These are phyloP conservation scores for Tilletia caries DNA, from an alignment of 1,284 basidiomycete genomes.

Conservation along the genomic window DNA sequence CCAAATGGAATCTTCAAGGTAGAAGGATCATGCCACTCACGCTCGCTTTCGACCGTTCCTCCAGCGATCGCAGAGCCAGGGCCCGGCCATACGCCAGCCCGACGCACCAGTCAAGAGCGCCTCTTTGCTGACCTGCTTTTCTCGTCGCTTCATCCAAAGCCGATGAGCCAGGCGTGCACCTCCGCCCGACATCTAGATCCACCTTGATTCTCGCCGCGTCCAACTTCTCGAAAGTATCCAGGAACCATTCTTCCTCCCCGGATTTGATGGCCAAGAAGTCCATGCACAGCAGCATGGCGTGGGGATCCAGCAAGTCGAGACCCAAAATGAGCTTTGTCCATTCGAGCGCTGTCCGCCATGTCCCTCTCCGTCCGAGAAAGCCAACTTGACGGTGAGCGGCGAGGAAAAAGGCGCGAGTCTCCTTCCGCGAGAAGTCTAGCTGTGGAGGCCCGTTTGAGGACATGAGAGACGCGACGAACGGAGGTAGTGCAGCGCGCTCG, in stretches of 20 bases:
- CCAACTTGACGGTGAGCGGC: conserved; percentile 47
- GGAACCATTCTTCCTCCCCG: conserved; percentile 42
- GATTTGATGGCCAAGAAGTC: conserved; percentile 51
- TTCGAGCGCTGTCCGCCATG: conserved; percentile 51
- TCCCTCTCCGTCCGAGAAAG: conserved; percentile 44
- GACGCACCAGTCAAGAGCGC: conserved; percentile 48
- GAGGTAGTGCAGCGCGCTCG: conserved; percentile 42
- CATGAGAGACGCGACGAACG: conserved; percentile 41
- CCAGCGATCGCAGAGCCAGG: conserved; percentile 38
- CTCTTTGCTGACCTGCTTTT: conserved; percentile 1
- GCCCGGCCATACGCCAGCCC: conserved; percentile 39
- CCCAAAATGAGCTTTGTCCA: conserved; percentile 49
- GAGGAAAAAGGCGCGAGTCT: conserved; percentile 48
- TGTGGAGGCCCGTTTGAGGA: conserved; percentile 38
- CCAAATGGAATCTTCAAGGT: neutral
- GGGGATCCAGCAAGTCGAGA: conserved; percentile 39
- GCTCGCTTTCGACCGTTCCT: conserved; percentile 22
- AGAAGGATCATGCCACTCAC: conserved; percentile 18
- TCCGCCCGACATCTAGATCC: conserved; percentile 9
- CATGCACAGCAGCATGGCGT: conserved; percentile 49
- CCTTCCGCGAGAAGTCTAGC: conserved; percentile 45
- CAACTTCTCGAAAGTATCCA: conserved; percentile 33
- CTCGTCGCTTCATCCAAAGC: neutral
- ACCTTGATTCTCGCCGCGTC: conserved; percentile 22
- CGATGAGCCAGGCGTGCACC: conserved; percentile 15